These are phyloP conservation scores for Onygenales sp. DNA, from an alignment of 2,329 filamentous ascomycete species.

Conservation along the genomic window DNA sequence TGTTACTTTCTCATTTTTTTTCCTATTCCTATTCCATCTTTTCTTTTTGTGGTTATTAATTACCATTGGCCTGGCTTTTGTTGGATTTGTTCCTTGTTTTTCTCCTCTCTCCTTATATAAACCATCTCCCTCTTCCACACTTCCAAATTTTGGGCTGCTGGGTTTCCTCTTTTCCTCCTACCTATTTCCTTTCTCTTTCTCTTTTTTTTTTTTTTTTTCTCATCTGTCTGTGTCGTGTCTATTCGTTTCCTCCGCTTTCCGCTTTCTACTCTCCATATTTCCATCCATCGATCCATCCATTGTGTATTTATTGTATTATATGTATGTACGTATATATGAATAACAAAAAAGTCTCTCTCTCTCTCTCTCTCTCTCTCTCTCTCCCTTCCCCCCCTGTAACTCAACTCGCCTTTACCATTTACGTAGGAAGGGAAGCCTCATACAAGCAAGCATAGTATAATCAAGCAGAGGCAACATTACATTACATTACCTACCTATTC, in stretches of 20 bases:
- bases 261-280: no score
- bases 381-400: neutral
- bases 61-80: constrained; percentile 9
- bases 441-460: neutral
- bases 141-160: no score
- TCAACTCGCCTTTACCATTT: neutral
- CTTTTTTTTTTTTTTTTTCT: no score
- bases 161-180: no score
- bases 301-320: neutral
- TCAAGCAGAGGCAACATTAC: neutral
- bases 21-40: no score
- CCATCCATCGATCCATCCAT: no score
- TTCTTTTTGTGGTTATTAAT: constrained; percentile 1
- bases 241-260: no score
- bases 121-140: no score
- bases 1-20: constrained; percentile 7
- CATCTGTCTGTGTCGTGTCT: no score
- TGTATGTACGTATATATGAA: neutral
- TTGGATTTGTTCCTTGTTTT: constrained; percentile 7
- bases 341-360: neutral
- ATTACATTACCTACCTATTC: neutral
- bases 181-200: no score
- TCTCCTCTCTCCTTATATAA: neutral
- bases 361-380: neutral
- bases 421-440: no score